Percentiles rank a stretch among this genome's conserved stretches.
Conservation (phyloP, 164 flowering plant genomes). For the Cinnamomum chago region DNA sequence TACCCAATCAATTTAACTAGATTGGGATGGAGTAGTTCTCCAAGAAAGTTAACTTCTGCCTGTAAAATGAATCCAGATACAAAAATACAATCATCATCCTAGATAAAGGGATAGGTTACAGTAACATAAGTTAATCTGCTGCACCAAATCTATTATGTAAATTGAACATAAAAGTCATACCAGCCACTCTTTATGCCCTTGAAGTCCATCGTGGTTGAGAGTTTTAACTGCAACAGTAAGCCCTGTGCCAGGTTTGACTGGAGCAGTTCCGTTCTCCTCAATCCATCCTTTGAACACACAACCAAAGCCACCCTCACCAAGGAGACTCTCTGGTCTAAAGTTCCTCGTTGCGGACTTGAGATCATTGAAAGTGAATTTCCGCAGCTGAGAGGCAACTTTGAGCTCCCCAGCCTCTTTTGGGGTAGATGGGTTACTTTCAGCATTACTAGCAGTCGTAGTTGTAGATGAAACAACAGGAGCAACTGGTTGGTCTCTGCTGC, state of each 20-base stretch:
- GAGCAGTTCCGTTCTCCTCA: slow-evolving; percentile 95
- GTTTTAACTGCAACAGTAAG: slow-evolving; percentile 97
- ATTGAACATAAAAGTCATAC: slow-evolving; percentile 27
- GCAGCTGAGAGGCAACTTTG: slow-evolving; percentile 70
- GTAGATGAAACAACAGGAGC: slow-evolving; percentile 58
- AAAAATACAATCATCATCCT: not conserved
- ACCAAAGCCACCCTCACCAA: slow-evolving; percentile 96
- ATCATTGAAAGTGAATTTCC: slow-evolving; percentile 78
- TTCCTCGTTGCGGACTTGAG: slow-evolving; percentile 85
- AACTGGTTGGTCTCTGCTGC: slow-evolving; percentile 59
- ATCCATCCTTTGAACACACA: slow-evolving; percentile 98
- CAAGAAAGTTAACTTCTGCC: slow-evolving; percentile 96
- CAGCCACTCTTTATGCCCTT: slow-evolving; percentile 99
- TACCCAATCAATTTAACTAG: slow-evolving; percentile 87
- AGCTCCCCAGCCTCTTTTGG: slow-evolving; percentile 76
- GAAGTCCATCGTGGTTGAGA: slow-evolving; percentile 93
- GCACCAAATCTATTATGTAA: not conserved
- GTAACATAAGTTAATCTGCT: too few relatives aligned
- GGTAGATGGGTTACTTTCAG: slow-evolving; percentile 69
- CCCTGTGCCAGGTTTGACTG: slow-evolving; percentile 93
- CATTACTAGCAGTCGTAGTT: slow-evolving; percentile 67
- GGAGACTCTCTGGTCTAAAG: slow-evolving; percentile 91
- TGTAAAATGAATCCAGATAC: slow-evolving; percentile 23
- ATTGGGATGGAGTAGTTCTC: slow-evolving; percentile 90
- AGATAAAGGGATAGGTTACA: not conserved